Conservation (phyloP, 78 protist genomes). For the Neovahlkampfia damariscottae region DNA sequence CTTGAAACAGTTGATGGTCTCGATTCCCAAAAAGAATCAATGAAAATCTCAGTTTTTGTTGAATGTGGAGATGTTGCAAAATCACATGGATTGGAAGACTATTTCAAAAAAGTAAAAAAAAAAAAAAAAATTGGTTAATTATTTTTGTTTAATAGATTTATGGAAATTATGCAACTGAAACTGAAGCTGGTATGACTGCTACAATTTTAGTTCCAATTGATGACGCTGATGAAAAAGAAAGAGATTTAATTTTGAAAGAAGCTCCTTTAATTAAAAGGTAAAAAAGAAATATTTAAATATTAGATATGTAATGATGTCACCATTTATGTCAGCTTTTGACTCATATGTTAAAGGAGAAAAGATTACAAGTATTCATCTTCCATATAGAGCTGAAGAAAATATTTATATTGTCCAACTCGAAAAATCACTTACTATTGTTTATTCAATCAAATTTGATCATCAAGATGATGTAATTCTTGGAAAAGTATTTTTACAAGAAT, state of each 20-base stretch:
- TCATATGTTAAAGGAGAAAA: background rate
- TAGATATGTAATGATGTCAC: background rate
- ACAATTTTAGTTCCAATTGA: background rate
- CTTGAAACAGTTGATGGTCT: too few relatives aligned
- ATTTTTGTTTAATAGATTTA: background rate
- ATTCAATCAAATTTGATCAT: background rate
- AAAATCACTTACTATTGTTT: background rate
- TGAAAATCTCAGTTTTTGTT: too few relatives aligned
- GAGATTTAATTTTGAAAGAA: background rate
- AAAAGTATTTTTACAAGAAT: background rate
- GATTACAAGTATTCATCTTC: background rate
- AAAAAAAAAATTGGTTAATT: too few relatives aligned
- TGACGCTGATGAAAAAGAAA: background rate
- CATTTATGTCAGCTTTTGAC: background rate
- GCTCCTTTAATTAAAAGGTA: background rate
- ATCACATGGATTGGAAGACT: too few relatives aligned
- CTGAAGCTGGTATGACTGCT: background rate
- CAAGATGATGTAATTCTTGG: conserved; percentile 3
- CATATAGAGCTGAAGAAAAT: conserved; percentile 2
- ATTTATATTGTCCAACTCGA: background rate
- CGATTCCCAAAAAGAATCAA: too few relatives aligned
- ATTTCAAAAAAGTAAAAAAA: too few relatives aligned
- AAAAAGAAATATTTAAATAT: too few relatives aligned
- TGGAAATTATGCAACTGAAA: background rate
- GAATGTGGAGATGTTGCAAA: too few relatives aligned